Conservation (phyloP, 2,329 filamentous ascomycete genomes). For the Colletotrichum nymphaeae region DNA sequence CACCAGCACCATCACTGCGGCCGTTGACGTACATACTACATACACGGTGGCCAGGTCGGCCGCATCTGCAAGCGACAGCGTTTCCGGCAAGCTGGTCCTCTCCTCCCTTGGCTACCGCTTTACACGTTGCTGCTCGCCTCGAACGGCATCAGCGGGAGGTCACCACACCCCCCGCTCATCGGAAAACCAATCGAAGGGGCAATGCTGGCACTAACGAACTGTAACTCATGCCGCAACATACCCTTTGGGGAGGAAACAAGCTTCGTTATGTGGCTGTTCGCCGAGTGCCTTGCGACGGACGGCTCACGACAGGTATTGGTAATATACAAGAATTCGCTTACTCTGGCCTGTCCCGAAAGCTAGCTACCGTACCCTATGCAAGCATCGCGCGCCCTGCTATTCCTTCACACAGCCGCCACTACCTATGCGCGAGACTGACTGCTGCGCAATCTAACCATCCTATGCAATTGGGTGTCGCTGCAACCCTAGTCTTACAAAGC, state of each 20-base stretch:
- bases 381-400: neutral
- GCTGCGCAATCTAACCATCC: slow-evolving; percentile 14
- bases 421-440: neutral
- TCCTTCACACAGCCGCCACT: neutral
- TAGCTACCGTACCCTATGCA: slow-evolving; percentile 19
- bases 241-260: neutral
- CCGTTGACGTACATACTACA: neutral
- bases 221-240: neutral
- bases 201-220: neutral
- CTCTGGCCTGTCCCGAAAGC: slow-evolving; percentile 7
- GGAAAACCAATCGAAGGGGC: slow-evolving; percentile 17
- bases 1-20: slow-evolving; percentile 3
- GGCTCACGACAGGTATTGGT: slow-evolving; percentile 5
- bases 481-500: slow-evolving; percentile 34
- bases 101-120: neutral
- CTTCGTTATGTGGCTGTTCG: slow-evolving; percentile 15
- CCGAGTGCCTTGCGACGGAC: neutral
- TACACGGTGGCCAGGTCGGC: neutral
- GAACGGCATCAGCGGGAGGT: slow-evolving; percentile 19
- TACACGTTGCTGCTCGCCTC: slow-evolving; percentile 13
- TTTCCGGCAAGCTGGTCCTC: slow-evolving; percentile 21
- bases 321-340: slow-evolving; percentile 30
- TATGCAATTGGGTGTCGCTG: slow-evolving; percentile 14
- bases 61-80: slow-evolving; percentile 26
- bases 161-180: slow-evolving; percentile 3